phyloP scores from a whole-genome alignment of 768 basidiomycete genomes.

The Cyathus striatus region DNA sequence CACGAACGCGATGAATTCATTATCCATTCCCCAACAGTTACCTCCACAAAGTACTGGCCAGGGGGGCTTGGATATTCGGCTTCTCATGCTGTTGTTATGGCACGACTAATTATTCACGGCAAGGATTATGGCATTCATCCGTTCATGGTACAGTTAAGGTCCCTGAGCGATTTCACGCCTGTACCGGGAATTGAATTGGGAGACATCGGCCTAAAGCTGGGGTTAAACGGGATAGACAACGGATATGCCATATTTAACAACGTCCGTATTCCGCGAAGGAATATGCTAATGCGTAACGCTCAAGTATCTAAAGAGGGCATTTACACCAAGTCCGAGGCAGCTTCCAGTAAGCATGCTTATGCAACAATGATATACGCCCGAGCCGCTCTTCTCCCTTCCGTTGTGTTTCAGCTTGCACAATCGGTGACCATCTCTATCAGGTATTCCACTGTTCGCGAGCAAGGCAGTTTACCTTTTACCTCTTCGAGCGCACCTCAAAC shows the following conservation, averaged over 20 bases:
- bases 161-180: conserved; percentile 13
- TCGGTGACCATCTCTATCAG: conserved; percentile 17
- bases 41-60: conserved; percentile 19
- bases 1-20: conserved; percentile 14
- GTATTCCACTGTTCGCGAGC: conserved; percentile 19
- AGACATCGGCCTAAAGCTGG: conserved; percentile 17
- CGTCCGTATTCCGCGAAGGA: conserved; percentile 15
- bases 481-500: conserved; percentile 5
- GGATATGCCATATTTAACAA: conserved; percentile 18
- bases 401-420: conserved; percentile 17
- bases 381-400: conserved; percentile 6
- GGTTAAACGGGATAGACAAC: conserved; percentile 16
- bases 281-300: conserved; percentile 16
- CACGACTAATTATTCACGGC: conserved; percentile 9
- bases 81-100: conserved; percentile 21
- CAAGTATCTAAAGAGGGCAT: conserved; percentile 13
- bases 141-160: conserved; percentile 20
- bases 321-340: conserved; percentile 4
- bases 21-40: conserved; percentile 16
- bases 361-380: conserved; percentile 16
- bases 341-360: conserved; percentile 12
- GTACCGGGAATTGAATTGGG: conserved; percentile 18
- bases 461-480: conserved; percentile 14
- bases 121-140: conserved; percentile 17
- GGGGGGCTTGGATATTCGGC: conserved; percentile 16